Conservation (phyloP, 2,329 filamentous ascomycete genomes). For the Aureobasidium musti region DNA sequence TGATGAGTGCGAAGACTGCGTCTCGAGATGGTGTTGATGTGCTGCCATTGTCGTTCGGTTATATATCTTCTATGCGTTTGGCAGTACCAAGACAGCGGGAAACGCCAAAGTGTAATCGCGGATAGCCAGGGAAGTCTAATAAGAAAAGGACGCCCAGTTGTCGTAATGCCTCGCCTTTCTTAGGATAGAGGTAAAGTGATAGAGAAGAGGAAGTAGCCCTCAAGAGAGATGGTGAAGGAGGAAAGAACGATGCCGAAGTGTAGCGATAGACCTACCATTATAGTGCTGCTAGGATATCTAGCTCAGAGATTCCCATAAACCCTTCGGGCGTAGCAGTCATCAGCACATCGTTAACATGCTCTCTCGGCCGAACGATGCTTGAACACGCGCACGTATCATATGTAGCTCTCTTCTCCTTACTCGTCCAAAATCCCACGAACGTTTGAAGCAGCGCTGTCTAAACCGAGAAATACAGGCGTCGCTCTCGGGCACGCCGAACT, state of each 20-base stretch:
- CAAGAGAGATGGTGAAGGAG: neutral
- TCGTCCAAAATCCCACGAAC: neutral
- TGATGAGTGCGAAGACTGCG: constrained; percentile 19
- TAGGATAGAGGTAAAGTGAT: neutral
- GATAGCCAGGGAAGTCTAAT: constrained; percentile 4
- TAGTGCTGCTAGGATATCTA: neutral
- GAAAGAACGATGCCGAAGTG: neutral
- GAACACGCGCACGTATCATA: neutral
- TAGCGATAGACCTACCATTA: neutral
- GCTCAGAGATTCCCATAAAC: neutral
- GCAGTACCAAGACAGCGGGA: neutral
- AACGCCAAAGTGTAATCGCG: constrained; percentile 8
- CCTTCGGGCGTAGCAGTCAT: constrained; percentile 5
- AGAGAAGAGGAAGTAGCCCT: neutral
- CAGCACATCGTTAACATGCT: neutral
- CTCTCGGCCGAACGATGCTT: constrained; percentile 4
- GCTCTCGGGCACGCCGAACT: constrained; percentile 15
- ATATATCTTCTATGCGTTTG: neutral
- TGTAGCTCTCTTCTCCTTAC: neutral
- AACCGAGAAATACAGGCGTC: neutral
- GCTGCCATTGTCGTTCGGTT: constrained; percentile 1
- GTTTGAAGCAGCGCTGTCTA: neutral
- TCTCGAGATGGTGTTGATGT: neutral
- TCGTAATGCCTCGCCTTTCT: constrained; percentile 2
- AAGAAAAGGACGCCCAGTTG: neutral